Evolutionary conservation across 352 stramenopile species (phyloP).

Genomic region (Globisporangium paroecandrum): DNA sequence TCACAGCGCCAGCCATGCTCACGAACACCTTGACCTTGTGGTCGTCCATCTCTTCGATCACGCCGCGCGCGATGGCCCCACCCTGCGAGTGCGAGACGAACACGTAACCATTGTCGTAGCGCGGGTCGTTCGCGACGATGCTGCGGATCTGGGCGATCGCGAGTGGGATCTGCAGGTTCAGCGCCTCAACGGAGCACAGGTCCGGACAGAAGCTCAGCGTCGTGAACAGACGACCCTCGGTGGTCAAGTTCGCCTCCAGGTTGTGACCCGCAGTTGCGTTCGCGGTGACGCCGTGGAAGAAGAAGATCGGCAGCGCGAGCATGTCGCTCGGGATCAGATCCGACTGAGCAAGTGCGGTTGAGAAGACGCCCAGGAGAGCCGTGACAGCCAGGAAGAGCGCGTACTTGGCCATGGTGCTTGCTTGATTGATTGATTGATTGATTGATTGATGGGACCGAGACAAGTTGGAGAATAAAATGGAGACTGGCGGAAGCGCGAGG

Average conservation of each 20-base stretch:
- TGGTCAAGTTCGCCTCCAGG: slow-evolving; percentile 28
- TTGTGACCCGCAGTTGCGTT: slow-evolving; percentile 24
- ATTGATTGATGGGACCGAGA: neutral
- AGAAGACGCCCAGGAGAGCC: neutral
- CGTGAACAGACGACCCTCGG: slow-evolving; percentile 29
- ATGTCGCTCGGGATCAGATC: neutral
- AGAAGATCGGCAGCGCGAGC: slow-evolving; percentile 28
- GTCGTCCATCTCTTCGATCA: slow-evolving; percentile 58
- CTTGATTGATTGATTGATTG: too few species aligned
- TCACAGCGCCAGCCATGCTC: slow-evolving; percentile 34
- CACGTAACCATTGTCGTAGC: slow-evolving; percentile 36
- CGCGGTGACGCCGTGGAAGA: slow-evolving; percentile 41
- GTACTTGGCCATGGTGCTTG: neutral
- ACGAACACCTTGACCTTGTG: slow-evolving; percentile 49
- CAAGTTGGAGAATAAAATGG: neutral
- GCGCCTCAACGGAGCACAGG: slow-evolving; percentile 25
- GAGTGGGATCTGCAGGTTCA: slow-evolving; percentile 32
- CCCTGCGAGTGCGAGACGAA: slow-evolving; percentile 53
- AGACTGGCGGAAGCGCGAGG: neutral
- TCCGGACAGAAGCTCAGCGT: slow-evolving; percentile 38
- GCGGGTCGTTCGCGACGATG: slow-evolving; percentile 20
- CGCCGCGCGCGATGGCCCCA: slow-evolving; percentile 31
- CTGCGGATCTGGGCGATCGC: slow-evolving; percentile 35
- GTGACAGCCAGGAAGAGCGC: neutral
- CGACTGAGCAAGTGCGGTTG: neutral